Evolutionary conservation across 2,329 filamentous ascomycete species (phyloP).

Genomic region (Pyrenophora tritici-repentis): DNA sequence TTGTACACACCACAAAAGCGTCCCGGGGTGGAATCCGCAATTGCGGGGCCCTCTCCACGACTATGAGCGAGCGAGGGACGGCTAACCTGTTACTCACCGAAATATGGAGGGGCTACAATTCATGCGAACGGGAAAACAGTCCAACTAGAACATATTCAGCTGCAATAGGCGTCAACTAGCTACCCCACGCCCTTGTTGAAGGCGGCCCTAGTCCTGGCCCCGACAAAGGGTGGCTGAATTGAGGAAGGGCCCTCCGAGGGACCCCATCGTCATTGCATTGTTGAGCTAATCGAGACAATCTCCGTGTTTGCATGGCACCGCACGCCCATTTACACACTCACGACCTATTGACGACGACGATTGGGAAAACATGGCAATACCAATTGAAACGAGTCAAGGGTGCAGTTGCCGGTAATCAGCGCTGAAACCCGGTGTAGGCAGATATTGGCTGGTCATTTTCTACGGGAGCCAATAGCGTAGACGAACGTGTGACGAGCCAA

Average conservation of each 20-base stretch:
- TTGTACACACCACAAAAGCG: too few species aligned
- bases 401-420: not conserved
- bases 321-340: too few species aligned
- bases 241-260: not conserved
- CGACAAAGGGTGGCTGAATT: not conserved
- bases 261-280: not conserved
- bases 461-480: slow-evolving; percentile 10
- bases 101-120: not conserved
- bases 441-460: slow-evolving; percentile 1
- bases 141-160: not conserved
- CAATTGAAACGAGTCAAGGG: not conserved
- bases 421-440: slow-evolving; percentile 7
- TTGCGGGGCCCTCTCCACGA: slow-evolving; percentile 1
- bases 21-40: not conserved
- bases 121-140: not conserved
- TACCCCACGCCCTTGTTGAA: not conserved
- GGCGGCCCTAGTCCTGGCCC: not conserved
- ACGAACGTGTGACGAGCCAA: slow-evolving; percentile 9
- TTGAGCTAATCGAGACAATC: slow-evolving; percentile 7
- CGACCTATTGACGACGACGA: too few species aligned
- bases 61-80: not conserved
- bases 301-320: slow-evolving; percentile 8
- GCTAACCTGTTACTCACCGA: not conserved
- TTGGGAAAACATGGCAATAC: not conserved
- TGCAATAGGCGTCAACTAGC: not conserved